Percentiles rank a stretch among this genome's conserved stretches.
These are phyloP conservation scores for Vitis rupestris DNA, from an alignment of 164 flowering plant genomes.

Conservation along the genomic window DNA sequence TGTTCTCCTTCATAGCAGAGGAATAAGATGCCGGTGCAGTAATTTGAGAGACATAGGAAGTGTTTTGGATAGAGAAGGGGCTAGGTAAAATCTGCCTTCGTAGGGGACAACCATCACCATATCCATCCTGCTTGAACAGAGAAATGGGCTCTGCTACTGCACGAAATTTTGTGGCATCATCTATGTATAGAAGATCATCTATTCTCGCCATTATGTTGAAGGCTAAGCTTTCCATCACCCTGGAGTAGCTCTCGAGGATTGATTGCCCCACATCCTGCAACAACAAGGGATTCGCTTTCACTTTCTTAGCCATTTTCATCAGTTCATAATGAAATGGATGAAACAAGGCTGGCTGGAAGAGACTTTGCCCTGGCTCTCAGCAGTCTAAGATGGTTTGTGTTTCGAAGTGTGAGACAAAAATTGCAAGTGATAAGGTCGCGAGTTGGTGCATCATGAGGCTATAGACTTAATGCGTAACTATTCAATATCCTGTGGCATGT, in stretches of 20 bases:
- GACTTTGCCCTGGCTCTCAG: too few species aligned
- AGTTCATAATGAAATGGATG: too few species aligned
- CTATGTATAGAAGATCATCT: conserved; percentile 70
- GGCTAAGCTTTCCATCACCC: conserved; percentile 82
- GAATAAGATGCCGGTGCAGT: conserved; percentile 37
- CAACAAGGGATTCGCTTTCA: background rate
- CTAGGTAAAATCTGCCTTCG: conserved; percentile 49
- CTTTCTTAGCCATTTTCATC: too few species aligned
- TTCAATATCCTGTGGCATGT: too few species aligned
- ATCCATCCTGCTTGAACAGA: conserved; percentile 28
- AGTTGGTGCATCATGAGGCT: too few species aligned
- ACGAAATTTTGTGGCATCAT: conserved; percentile 52
- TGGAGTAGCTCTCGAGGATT: conserved; percentile 87
- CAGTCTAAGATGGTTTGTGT: too few species aligned
- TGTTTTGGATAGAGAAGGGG: conserved; percentile 38
- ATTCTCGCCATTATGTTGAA: conserved; percentile 74
- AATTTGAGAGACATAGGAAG: conserved; percentile 44
- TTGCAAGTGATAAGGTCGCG: too few species aligned
- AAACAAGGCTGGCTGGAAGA: too few species aligned
- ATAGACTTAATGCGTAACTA: too few species aligned
- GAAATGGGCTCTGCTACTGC: conserved; percentile 37
- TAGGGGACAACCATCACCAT: conserved; percentile 26
- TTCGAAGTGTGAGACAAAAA: too few species aligned
- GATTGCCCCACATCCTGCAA: conserved; percentile 86
- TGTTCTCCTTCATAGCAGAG: conserved; percentile 8